Evolutionary conservation across 2,329 filamentous ascomycete species (phyloP), one percentile per base, ranked within the genome.

Genomic region (Calonectria ilicicola): DNA sequence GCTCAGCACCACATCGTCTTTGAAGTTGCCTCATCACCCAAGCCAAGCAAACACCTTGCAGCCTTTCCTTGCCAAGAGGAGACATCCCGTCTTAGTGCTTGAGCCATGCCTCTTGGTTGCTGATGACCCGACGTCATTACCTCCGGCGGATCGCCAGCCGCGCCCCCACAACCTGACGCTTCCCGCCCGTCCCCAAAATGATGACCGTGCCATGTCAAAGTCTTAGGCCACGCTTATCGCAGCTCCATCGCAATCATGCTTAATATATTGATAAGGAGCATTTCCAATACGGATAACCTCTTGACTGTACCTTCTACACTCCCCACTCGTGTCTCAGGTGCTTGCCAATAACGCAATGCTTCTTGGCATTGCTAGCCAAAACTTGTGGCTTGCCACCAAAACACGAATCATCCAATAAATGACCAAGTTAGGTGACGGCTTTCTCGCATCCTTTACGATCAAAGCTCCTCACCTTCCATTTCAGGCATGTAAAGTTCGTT

Each of bases 401-500:
- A 29, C 10, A 19, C 32, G 46, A 47, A 65, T 32, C 64, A 29
- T 27, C 29, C 38, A 38, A 15, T 42, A 40, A 67, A 49, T 21
- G 4, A 58, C 49, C 40, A 58, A 65, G 63, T 29, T 38, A 64
- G 44, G 58, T n/a, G 10, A 46, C 19, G 3, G 2, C 58, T 44
- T n/a, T 60, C 47, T 58, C 32, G 40, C 29, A 40, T 51, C 42
- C 14, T 27, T 27, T 42, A 49, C 38, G 12, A 38, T 56, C 12
- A 27, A 10, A 26, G 23, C 44, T 42, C 21, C 14, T 67, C 42
- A 65, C 58, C 65, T 72, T 68, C 69, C 58, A 49, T 60, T 51
- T 67, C 38, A 51, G 51, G 69, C 17, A 49, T 68, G 9, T 49
- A 65, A 26, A 44, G 29, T 32, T 60, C 29, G 44, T 23, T n/a